Base-by-base conservation (phyloP, 2,329 filamentous ascomycete species). In the Aureobasidium sp. region DNA sequence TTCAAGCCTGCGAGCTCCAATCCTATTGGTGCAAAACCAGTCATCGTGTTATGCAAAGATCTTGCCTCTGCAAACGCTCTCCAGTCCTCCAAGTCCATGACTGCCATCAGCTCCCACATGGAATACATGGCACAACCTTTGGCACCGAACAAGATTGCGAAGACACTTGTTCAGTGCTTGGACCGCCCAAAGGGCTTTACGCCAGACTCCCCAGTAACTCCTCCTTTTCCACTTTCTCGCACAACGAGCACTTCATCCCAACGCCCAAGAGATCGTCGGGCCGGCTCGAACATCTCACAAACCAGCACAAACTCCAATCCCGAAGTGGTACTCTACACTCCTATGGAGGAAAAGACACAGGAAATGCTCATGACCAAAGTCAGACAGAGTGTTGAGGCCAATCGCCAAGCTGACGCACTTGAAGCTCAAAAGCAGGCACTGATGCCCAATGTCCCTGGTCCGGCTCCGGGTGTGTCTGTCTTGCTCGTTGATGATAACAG, bases 401-500 rank as follows among this genome's bases (percentile, higher is more conserved):
- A 50, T 27, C 44, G 48, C 3, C 36, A 46, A 47, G 48, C 29
- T 8, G 32, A 52, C 9, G 1, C 15, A n/a, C 6, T 53, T 20
- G 48, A 61, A 39, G 43, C 34, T 24, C 43, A 61, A 26, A 55
- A 61, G 15, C 59, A 39, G 20, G 27, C 48, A 47, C 29, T 61
- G 3, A 13, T 53, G 13, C 29, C 47, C 20, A 51, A 13, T 27
- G n/a, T 47, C 10, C 3, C 34, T 9, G 15, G 44, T 20, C 12
- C 57, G 17, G 29, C 17, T 15, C 17, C 46, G 17, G 43, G 26
- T 3, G 44, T 62, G 5, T 62, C 52, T 3, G 65, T 72, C n/a
- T 66, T 73, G 2, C 62, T 73, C 2, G 71, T 72, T 5, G 71
- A 73, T 55, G 71, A 73, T 64, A 73, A 72, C 57, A 67, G 63